Base-by-base conservation (phyloP, 108 stramenopile species). In the Skeletonema potamos region DNA sequence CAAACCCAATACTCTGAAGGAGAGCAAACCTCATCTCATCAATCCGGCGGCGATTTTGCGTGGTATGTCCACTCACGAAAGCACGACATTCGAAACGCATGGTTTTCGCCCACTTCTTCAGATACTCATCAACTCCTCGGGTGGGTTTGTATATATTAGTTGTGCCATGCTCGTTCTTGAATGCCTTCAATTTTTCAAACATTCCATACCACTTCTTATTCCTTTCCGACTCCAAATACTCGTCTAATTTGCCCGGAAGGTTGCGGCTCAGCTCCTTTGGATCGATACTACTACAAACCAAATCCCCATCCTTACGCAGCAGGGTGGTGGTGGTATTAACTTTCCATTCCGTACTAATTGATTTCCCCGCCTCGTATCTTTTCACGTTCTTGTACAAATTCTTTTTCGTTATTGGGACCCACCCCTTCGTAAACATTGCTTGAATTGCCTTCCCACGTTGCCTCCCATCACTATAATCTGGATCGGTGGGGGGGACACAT, bases 111-210 rank as follows among this genome's bases (percentile, higher is more conserved):
- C 48, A 51, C 13, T 51, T 6, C 22, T 22, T 51, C 22, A 51
- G 6, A 20, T 6, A 4, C 8, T 51, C 48, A 22, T 51, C 22
- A 22, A n/a, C 22, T 7, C 22, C 48, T 8, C 20, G 20, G 8
- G 18, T 6, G n/a, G n/a, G n/a, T 8, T 24, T 22, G 1, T 51
- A 24, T 51, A 51, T 18, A 17, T 51, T 17, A 18, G 48, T 24
- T 22, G 48, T 51, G 18, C 64, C 64, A 65, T 65, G 28, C 18
- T 33, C 17, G 12, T 6, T 54, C 29, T 65, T 65, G 51, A 20
- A 65, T 46, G 29, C 29, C n/a, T 65, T 65, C 64, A 65, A 27
- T 27, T 65, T 30, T 5, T 12, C 27, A 28, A 65, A 65, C 30
- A 27, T 6, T 54, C 1, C 7, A 5, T 54, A 28, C 64, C 64